Conservation (phyloP, 78 protist genomes). For the Chrysochromulina parva region DNA sequence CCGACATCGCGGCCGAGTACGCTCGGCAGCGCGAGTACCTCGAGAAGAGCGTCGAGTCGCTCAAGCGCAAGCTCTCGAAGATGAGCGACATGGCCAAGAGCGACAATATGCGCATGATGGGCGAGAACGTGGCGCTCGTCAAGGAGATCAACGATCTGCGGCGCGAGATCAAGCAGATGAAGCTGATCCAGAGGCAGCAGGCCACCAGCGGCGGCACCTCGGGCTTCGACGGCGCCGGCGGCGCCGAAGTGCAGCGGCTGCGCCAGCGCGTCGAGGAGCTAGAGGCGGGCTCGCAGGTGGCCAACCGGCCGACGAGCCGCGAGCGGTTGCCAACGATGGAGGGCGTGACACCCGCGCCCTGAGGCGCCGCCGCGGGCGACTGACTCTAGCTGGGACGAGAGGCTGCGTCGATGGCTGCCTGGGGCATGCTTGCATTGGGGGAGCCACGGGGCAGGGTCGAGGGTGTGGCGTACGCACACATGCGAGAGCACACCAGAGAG, state of each 20-base stretch:
- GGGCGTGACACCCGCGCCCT: not conserved
- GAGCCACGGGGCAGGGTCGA: too few species aligned
- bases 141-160: constrained; percentile 71
- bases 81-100: constrained; percentile 54
- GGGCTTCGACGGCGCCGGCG: not conserved
- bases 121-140: constrained; percentile 66
- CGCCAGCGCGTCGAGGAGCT: not conserved
- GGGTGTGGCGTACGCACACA: too few species aligned
- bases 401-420: too few species aligned
- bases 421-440: too few species aligned
- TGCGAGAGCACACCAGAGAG: too few species aligned
- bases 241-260: not conserved
- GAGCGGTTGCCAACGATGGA: constrained; percentile 42
- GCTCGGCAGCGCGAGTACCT: constrained; percentile 65
- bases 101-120: constrained; percentile 60
- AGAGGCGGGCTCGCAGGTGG: not conserved
- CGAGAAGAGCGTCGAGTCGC: constrained; percentile 56
- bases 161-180: constrained; percentile 43
- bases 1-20: constrained; percentile 59
- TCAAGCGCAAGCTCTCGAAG: constrained; percentile 58
- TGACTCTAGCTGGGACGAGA: too few species aligned
- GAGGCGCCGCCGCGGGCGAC: too few species aligned
- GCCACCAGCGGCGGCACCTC: not conserved
- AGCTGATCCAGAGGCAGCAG: not conserved
- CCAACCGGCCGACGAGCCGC: not conserved